These are phyloP conservation scores for Scleromitrula shiraiana DNA, from an alignment of 2,329 filamentous ascomycete species.

Conservation along the genomic window DNA sequence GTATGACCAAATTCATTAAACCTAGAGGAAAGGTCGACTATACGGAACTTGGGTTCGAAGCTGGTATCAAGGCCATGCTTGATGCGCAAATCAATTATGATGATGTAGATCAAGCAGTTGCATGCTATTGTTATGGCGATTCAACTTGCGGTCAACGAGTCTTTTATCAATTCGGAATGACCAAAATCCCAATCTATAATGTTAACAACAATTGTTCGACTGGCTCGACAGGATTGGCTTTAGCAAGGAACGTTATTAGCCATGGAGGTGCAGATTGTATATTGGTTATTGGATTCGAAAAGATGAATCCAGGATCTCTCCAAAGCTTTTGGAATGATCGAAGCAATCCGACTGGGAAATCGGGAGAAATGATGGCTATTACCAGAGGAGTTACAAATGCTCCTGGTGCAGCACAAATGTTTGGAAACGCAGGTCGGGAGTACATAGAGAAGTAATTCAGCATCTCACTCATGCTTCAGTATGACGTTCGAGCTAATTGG, in stretches of 20 bases:
- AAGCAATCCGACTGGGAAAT: slow-evolving; percentile 67
- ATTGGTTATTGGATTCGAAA: slow-evolving; percentile 91
- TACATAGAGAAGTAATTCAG: slow-evolving; percentile 79
- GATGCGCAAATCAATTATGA: slow-evolving; percentile 92
- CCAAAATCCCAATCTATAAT: slow-evolving; percentile 91
- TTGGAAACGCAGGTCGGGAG: slow-evolving; percentile 87
- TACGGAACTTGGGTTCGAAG: slow-evolving; percentile 88
- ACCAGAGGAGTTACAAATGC: slow-evolving; percentile 76
- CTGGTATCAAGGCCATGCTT: slow-evolving; percentile 49
- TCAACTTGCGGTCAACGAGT: slow-evolving; percentile 91
- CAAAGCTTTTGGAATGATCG: slow-evolving; percentile 80
- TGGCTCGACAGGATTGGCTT: slow-evolving; percentile 80
- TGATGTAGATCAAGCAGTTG: slow-evolving; percentile 87
- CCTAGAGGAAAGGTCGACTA: slow-evolving; percentile 91
- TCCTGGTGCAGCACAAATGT: slow-evolving; percentile 84
- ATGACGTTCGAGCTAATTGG: background rate
- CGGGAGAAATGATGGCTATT: slow-evolving; percentile 69
- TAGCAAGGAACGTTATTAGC: slow-evolving; percentile 72
- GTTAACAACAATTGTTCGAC: slow-evolving; percentile 99
- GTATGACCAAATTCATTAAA: slow-evolving; percentile 99
- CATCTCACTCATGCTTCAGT: background rate
- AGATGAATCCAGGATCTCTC: slow-evolving; percentile 91
- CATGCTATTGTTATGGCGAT: slow-evolving; percentile 98
- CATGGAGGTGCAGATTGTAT: slow-evolving; percentile 81
- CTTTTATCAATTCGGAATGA: slow-evolving; percentile 99